Evolutionary conservation across 345 rosid species (phyloP).

Genomic region (Hirschfeldia incana): DNA sequence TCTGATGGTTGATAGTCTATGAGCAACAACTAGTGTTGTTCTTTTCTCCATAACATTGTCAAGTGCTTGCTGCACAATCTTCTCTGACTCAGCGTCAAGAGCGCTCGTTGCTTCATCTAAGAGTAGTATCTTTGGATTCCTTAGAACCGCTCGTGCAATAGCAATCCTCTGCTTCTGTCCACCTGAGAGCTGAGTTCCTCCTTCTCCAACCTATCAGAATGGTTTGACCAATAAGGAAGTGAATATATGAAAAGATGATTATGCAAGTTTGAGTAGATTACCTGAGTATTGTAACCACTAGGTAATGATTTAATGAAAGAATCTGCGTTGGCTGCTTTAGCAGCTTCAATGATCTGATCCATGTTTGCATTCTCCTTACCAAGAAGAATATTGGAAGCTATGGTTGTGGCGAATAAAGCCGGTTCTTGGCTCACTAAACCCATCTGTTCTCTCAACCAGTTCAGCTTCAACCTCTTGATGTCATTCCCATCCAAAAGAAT

Average conservation of each 20-base stretch:
- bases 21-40: conserved; percentile 75
- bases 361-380: conserved; percentile 63
- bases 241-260: neutral
- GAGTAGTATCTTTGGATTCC: conserved; percentile 77
- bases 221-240: neutral
- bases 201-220: conserved; percentile 73
- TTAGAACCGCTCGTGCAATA: conserved; percentile 77
- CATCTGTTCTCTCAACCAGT: conserved; percentile 85
- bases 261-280: neutral
- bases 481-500: conserved; percentile 69
- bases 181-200: conserved; percentile 95
- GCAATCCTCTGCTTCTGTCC: conserved; percentile 94
- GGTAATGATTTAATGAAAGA: conserved; percentile 64
- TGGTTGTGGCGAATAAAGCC: conserved; percentile 73
- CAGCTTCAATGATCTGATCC: conserved; percentile 59
- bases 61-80: conserved; percentile 70
- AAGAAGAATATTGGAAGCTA: conserved; percentile 62
- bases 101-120: conserved; percentile 95
- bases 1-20: conserved; percentile 67
- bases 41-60: conserved; percentile 60
- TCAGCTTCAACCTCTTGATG: conserved; percentile 52
- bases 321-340: conserved; percentile 83
- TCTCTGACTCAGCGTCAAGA: conserved; percentile 81
- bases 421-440: conserved; percentile 96
- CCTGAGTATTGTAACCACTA: conserved; percentile 74